Evolutionary conservation across 2,329 filamentous ascomycete genomes (phyloP), one percentile per base, ranked within the genome.

Genomic region (Clonostachys rosea): DNA sequence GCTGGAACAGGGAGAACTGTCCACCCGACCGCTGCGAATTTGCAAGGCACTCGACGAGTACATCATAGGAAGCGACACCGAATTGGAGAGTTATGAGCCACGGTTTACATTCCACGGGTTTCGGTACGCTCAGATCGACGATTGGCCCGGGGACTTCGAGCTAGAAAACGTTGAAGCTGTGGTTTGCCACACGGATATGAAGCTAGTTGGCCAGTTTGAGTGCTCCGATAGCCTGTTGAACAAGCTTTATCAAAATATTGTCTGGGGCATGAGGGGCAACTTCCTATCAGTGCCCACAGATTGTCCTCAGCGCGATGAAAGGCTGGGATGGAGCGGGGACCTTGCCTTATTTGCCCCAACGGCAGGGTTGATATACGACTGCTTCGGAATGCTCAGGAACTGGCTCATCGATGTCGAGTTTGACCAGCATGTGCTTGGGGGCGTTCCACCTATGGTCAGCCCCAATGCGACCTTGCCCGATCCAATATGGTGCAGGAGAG

Each of bases 241-340:
- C 42, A n/a, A 44, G 42, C 24, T 44, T 6, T 44, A 44, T 14
- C 18, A 35, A n/a, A 44, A 44, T 6, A 44, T 44, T 33, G n/a
- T 20, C 33, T 44, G 42, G 42, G 18, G 42, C n/a, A 44, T 44
- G 42, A 33, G 33, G 14, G 42, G 42, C 4, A 44, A 44, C 17
- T 44, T 44, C 33, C 14, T 44, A n/a, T 44, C 42, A 14, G 42
- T 44, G 13, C 42, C 42, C 13, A 44, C 42, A 13, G 42, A 44
- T 14, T 44, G 42, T 35, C 42, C 42, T 14, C 42, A 44, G 42
- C 42, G 42, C 30, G 42, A 44, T 33, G 42, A 44, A 18, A 44
- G 42, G 33, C 42, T 44, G 14, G 42, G 42, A 6, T 44, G 42
- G 42, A 33, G 17, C 14, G 42, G 42, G 7, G 42, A 44, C 33